phyloP scores from a whole-genome alignment of 495 filamentous ascomycete species.

The Evansstolkia leycettana region DNA sequence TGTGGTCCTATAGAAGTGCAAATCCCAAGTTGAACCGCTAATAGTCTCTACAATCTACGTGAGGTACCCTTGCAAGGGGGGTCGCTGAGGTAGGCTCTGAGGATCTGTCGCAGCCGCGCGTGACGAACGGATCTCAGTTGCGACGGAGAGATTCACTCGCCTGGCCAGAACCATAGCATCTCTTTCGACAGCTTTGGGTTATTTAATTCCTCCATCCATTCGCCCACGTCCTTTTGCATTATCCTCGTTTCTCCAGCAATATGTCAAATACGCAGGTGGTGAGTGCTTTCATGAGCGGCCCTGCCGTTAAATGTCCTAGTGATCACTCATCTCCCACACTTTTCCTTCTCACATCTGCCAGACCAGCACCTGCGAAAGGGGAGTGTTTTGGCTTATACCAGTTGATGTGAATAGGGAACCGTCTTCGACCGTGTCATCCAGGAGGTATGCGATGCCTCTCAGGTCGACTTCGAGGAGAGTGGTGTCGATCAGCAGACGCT shows the following conservation, averaged over 20 bases:
- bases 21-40: too few species aligned
- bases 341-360: slow-evolving; percentile 8
- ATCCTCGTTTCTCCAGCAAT: slow-evolving; percentile 4
- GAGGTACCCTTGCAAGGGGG: neutral
- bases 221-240: neutral
- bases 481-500: slow-evolving; percentile 80
- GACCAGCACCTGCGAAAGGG: neutral
- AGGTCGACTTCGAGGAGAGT: slow-evolving; percentile 92
- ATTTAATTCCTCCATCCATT: too few species aligned
- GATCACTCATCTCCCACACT: slow-evolving; percentile 2
- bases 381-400: slow-evolving; percentile 20
- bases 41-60: neutral
- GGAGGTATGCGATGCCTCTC: slow-evolving; percentile 76
- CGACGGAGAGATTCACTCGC: slow-evolving; percentile 1
- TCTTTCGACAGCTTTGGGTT: neutral
- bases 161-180: neutral
- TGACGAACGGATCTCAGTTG: neutral
- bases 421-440: slow-evolving; percentile 86
- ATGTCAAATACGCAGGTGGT: slow-evolving; percentile 59
- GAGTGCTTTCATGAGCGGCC: slow-evolving; percentile 21
- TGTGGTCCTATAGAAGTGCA: neutral
- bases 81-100: neutral
- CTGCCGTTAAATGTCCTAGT: neutral
- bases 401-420: slow-evolving; percentile 42
- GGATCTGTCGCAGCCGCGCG: neutral